Base-by-base conservation (phyloP, 2,329 filamentous ascomycete genomes). In the Colletotrichum incanum region DNA sequence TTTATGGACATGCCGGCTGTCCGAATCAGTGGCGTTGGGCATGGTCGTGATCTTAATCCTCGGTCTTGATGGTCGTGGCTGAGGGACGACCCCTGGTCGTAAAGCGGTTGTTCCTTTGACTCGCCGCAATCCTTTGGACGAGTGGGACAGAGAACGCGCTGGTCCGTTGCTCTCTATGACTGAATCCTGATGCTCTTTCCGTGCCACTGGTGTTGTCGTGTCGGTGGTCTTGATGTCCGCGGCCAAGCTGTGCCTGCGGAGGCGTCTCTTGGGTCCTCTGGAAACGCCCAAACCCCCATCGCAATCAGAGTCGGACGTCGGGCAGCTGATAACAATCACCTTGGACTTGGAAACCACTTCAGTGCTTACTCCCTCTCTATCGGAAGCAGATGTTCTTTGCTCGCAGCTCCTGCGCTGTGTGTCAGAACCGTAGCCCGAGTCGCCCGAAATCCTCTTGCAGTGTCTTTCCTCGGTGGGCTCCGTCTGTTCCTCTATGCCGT, bases 401-500 rank as follows among this genome's bases (percentile, higher is more conserved):
- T 50, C 45, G 20, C 62, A 41, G 14, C 39, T 23, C 43, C 34
- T 34, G 23, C 37, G 68, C 28, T 41, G 41, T 11, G 34, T 49
- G 23, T 69, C 65, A 8, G 69, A 64, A 5, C 58, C 66, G 12
- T 72, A 70, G 7, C 69, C 69, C 7, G 69, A 72, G 23, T 72
- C 65, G 31, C 28, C 45, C 18, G 59, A 70, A 20, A 65, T 47
- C 12, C 68, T 66, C 43, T 72, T 58, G 52, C 28, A 26, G 54
- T 63, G 43, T 20, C 37, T 52, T 50, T 47, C 69, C 11, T 16
- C 52, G 5, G 23, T 18, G 34, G 18, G 34, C 20, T 31, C 58
- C 11, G n/a, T 0, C 9, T 9, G 58, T n/a, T 67, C 23, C 18
- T 65, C 59, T 18, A 58, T 6, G 37, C 43, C 37, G 28, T 59